These are phyloP conservation scores for Coniochaeta sp. DNA, from an alignment of 2,329 filamentous ascomycete species.

Conservation along the genomic window DNA sequence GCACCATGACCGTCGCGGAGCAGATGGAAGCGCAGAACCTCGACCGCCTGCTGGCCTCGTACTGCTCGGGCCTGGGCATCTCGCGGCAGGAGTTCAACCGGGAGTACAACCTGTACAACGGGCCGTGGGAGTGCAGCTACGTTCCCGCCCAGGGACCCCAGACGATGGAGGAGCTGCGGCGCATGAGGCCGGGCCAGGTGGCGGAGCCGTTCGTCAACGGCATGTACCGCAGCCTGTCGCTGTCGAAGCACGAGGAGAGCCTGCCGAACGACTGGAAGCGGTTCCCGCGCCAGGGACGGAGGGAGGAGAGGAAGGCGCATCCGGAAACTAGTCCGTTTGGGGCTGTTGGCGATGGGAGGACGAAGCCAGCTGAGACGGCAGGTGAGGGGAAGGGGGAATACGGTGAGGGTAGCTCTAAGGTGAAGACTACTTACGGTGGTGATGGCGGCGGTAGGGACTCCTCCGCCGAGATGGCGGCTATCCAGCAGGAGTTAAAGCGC, in stretches of 20 bases:
- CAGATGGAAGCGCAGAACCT: neutral
- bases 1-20: neutral
- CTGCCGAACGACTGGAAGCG: neutral
- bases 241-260: neutral
- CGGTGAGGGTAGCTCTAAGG: neutral
- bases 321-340: too few relatives aligned
- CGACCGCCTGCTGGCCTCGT: neutral
- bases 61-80: neutral
- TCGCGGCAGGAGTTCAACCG: neutral
- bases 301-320: neutral
- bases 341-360: too few relatives aligned
- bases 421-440: too few relatives aligned
- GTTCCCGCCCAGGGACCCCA: neutral
- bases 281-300: neutral
- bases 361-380: neutral
- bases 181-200: neutral
- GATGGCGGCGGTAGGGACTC: too few relatives aligned
- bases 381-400: neutral
- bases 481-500: neutral
- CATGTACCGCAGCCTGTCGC: neutral
- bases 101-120: neutral
- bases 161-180: neutral
- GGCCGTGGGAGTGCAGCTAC: neutral
- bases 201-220: neutral
- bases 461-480: too few relatives aligned